phyloP scores from a whole-genome alignment of 1,139 yeast genomes.

The Yamadazyma oceani region DNA sequence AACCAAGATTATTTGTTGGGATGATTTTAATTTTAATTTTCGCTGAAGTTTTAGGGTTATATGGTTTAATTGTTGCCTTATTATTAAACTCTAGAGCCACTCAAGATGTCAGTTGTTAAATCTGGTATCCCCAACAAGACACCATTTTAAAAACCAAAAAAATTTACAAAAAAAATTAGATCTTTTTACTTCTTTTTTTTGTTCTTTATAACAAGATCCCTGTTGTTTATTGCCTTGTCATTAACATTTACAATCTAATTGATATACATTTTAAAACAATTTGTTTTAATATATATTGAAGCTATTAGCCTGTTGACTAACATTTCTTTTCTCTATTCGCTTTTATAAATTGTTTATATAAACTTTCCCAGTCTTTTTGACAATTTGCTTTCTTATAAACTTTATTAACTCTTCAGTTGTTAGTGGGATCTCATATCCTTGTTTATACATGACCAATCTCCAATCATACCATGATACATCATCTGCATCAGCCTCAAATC shows the following conservation, averaged over 20 bases:
- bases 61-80: constrained; percentile 96
- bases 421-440: constrained; percentile 20
- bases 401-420: constrained; percentile 25
- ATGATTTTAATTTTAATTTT: constrained; percentile 92
- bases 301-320: too few species aligned
- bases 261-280: too few species aligned
- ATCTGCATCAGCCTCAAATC: constrained; percentile 3
- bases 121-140: too few species aligned
- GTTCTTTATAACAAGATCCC: too few species aligned
- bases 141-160: background rate
- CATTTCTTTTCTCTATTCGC: too few species aligned
- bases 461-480: constrained; percentile 21
- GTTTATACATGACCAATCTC: constrained; percentile 24
- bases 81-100: constrained; percentile 96
- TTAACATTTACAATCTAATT: too few species aligned
- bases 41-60: constrained; percentile 96
- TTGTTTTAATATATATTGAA: too few species aligned
- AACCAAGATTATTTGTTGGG: constrained; percentile 94
- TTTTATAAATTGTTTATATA: constrained; percentile 23
- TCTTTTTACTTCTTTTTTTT: background rate
- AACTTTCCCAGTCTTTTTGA: constrained; percentile 39
- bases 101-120: constrained; percentile 81
- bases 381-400: constrained; percentile 33
- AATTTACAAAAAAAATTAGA: background rate
- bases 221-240: background rate